phyloP scores from a whole-genome alignment of 345 rosid genomes.

The Arabidopsis arenosa region DNA sequence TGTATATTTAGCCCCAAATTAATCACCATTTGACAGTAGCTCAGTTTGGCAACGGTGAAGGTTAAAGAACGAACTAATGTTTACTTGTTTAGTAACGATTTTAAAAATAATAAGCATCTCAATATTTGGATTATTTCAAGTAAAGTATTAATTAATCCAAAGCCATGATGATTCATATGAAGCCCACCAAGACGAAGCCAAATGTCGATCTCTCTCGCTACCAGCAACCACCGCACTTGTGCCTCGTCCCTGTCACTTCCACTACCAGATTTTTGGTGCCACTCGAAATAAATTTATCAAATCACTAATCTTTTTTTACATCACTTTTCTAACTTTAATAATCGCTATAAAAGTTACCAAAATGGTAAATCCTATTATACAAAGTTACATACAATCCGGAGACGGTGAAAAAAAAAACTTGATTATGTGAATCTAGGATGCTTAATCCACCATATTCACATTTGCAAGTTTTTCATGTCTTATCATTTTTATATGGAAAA shows the following conservation, averaged over 20 bases:
- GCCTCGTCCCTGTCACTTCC: conserved; percentile 25
- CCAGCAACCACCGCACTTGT: conserved; percentile 45
- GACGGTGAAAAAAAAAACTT: not conserved
- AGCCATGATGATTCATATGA: conserved; percentile 21
- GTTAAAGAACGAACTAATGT: not conserved
- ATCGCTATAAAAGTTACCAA: not conserved
- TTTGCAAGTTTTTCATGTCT: not conserved
- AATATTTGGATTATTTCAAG: conserved; percentile 4
- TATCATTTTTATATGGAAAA: not conserved
- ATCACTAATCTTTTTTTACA: not conserved
- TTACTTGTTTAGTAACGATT: not conserved
- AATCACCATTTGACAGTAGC: too few species aligned
- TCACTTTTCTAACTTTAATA: not conserved
- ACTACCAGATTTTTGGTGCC: conserved; percentile 32
- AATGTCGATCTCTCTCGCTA: conserved; percentile 28
- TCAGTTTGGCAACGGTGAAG: too few species aligned
- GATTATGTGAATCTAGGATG: conserved; percentile 1
- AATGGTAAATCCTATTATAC: not conserved
- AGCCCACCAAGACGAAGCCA: conserved; percentile 34
- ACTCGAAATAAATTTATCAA: not conserved
- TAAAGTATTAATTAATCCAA: not conserved
- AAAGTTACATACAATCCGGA: not conserved
- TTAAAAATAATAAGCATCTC: not conserved
- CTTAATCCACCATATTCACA: not conserved
- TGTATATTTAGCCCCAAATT: too few species aligned